Percentiles rank a stretch among this genome's conserved stretches.
phyloP scores from a whole-genome alignment of 2,329 filamentous ascomycete genomes.

The Colletotrichum sp. region DNA sequence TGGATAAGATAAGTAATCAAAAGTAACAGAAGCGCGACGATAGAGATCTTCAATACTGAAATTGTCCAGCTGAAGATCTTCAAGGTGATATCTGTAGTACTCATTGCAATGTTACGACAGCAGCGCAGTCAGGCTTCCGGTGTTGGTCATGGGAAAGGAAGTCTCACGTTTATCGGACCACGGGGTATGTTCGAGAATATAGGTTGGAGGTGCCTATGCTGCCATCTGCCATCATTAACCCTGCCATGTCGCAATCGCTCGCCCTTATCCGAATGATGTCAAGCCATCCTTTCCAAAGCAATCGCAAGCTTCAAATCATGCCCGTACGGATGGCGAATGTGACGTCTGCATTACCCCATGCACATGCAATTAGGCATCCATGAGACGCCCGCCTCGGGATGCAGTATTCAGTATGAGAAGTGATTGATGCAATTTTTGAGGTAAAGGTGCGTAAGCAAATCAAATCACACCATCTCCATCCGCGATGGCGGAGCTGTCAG shows the following conservation, averaged over 20 bases:
- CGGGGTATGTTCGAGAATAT: not conserved
- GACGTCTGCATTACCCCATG: not conserved
- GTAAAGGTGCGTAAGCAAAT: not conserved
- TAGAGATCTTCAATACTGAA: not conserved
- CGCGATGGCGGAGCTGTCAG: not conserved
- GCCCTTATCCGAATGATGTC: not conserved
- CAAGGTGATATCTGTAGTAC: not conserved
- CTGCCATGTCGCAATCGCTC: constrained; percentile 2
- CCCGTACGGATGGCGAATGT: not conserved
- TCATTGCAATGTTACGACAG: not conserved
- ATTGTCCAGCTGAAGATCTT: not conserved
- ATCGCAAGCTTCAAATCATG: not conserved
- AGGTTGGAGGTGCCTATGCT: not conserved
- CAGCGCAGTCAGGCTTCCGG: not conserved
- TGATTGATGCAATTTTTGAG: not conserved
- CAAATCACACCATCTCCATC: not conserved
- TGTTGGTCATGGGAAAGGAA: not conserved
- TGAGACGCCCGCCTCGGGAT: not conserved
- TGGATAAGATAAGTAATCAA: not conserved
- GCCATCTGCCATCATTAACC: not conserved
- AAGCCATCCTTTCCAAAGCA: not conserved
- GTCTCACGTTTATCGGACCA: not conserved
- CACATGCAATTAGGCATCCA: not conserved
- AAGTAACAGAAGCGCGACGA: not conserved
- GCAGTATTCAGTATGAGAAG: not conserved